Evolutionary conservation across 495 filamentous ascomycete species (phyloP), one percentile per base, ranked within the genome.

Genomic region (Trichoderma erinaceum): DNA sequence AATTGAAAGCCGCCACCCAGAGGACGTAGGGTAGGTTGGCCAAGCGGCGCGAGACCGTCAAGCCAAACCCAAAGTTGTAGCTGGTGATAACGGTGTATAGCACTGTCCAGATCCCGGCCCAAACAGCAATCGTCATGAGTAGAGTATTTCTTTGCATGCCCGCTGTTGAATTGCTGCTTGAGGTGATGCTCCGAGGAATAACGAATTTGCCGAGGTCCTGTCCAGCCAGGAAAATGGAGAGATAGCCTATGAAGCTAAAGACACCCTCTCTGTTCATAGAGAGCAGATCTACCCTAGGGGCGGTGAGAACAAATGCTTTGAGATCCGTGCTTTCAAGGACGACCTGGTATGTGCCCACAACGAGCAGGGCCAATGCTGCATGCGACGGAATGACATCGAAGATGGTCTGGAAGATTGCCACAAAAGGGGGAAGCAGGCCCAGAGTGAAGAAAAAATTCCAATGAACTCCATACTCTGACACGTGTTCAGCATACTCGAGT

Each of bases 391-490:
- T 80, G 69, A 81, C 63, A 61, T 76, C 73, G 43, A 88, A 79
- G 11, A 84, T 74, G 0, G 88, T 86, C 69, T 93, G 90, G 66
- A 95, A 91, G 0, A 97, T 75, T n/a, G 94, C 93, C 65, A 96
- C 87, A 71, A 95, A 95, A 4, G 93, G 93, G 2, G 93, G 92
- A 41, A 99, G 78, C 32, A 97, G 86, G 4, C 88, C 94, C 13
- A 99, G 80, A 0, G 95, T 99, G 78, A 99, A 98, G 81, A 99
- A 99, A 77, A 99, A 99, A 77, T 99, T 99, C 95, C 95, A 99
- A 76, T 99, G 95, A 13, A 98, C 92, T 41, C 95, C 95, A 72
- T 99, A 99, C 72, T 99, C 95, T 1, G 92, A 94, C 44, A 98
- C 92, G 78, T 99, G 95, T 76, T 98, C 95, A 2, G 93, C 93